These are phyloP conservation scores for Pogostemon cablin DNA, from an alignment of 257 asterid species.

Conservation along the genomic window DNA sequence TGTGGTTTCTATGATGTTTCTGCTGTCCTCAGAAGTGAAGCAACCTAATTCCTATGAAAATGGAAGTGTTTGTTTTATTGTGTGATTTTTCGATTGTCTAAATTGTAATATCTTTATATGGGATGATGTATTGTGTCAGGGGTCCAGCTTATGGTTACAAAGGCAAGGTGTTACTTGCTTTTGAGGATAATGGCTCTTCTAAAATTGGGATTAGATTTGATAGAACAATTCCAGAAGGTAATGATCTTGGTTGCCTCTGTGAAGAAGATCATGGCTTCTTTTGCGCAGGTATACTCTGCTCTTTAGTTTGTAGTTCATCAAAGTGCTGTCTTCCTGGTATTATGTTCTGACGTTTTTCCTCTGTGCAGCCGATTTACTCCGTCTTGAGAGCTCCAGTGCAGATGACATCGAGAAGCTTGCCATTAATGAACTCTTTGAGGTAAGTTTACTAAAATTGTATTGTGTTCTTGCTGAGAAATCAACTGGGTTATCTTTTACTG, in stretches of 20 bases:
- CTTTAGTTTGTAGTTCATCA: constrained; percentile 4
- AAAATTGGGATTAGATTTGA: constrained; percentile 95
- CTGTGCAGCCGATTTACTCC: constrained; percentile 76
- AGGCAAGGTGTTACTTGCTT: constrained; percentile 87
- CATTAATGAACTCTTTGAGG: constrained; percentile 86
- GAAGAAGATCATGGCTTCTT: constrained; percentile 91
- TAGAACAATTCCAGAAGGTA: constrained; percentile 77
- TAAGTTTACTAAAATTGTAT: constrained; percentile 30
- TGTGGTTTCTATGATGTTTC: not conserved
- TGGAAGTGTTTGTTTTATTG: constrained; percentile 6
- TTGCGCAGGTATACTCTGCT: constrained; percentile 68
- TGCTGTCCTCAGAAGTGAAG: not conserved
- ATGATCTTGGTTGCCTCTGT: constrained; percentile 89
- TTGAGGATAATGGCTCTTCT: constrained; percentile 83
- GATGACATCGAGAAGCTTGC: constrained; percentile 74
- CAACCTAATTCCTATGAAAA: constrained; percentile 9
- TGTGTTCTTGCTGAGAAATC: constrained; percentile 14
- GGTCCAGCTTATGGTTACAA: constrained; percentile 74
- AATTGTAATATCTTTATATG: constrained; percentile 20
- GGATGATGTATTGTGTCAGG: constrained; percentile 46
- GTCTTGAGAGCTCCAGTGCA: constrained; percentile 70
- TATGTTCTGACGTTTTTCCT: constrained; percentile 22
- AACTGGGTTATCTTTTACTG: constrained; percentile 14
- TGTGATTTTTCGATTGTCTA: constrained; percentile 9
- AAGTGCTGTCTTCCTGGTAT: constrained; percentile 2